Evolutionary conservation across 768 basidiomycete genomes (phyloP).

Genomic region (Podaxis mareebaensis): DNA sequence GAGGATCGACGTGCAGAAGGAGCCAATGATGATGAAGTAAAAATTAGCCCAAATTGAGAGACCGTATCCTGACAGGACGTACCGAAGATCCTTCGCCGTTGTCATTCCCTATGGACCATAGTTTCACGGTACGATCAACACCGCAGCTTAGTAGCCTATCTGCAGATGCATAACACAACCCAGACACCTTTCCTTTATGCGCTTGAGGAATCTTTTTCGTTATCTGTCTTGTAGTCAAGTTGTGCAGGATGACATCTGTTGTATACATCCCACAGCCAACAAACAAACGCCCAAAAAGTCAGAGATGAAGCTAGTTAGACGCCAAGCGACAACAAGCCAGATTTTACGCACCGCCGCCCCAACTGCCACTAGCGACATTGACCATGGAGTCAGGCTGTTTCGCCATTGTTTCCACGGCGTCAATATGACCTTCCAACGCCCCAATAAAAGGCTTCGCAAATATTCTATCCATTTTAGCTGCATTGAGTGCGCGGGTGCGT

Average conservation of each 20-base stretch:
- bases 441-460: slow-evolving; percentile 98
- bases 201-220: slow-evolving; percentile 62
- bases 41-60: background rate
- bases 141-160: slow-evolving; percentile 76
- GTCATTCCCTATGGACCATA: slow-evolving; percentile 60
- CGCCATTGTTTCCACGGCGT: slow-evolving; percentile 87
- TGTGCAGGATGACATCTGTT: slow-evolving; percentile 84
- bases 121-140: slow-evolving; percentile 78
- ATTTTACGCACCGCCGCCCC: slow-evolving; percentile 82
- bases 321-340: background rate
- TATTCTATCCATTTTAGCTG: slow-evolving; percentile 95
- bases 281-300: background rate
- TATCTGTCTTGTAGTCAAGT: slow-evolving; percentile 60
- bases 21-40: background rate
- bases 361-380: slow-evolving; percentile 87
- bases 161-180: slow-evolving; percentile 63
- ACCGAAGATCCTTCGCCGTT: slow-evolving; percentile 23
- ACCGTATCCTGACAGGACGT: slow-evolving; percentile 29
- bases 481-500: slow-evolving; percentile 90
- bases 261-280: background rate
- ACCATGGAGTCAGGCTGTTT: slow-evolving; percentile 73
- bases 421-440: slow-evolving; percentile 87
- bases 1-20: slow-evolving; percentile 18
- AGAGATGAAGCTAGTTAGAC: background rate
- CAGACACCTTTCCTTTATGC: slow-evolving; percentile 86